A percentile compares a stretch with the other conserved stretches of the same genome.
Conservation (phyloP, 805 yeast genomes). For the Saturnispora besseyi region DNA sequence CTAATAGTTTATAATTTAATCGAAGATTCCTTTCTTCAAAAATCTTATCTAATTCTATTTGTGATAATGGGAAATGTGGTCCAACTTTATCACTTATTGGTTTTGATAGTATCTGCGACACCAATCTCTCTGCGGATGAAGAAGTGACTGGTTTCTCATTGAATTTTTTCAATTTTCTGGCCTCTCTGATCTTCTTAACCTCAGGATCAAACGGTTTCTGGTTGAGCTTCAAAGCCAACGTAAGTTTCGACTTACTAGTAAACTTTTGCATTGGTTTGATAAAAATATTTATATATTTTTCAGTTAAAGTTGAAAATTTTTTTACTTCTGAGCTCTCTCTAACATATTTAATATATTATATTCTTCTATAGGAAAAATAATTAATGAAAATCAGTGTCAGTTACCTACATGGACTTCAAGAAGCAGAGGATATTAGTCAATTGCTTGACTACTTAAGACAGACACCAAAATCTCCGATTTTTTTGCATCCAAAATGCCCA, state of each 20-base stretch:
- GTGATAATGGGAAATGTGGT: slow-evolving; percentile 20
- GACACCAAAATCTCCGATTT: slow-evolving; percentile 1
- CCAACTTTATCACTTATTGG: slow-evolving; percentile 18
- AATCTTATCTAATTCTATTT: slow-evolving; percentile 21
- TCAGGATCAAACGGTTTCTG: slow-evolving; percentile 10
- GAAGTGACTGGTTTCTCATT: slow-evolving; percentile 19
- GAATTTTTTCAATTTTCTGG: slow-evolving; percentile 13
- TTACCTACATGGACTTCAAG: background rate
- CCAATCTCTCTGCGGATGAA: slow-evolving; percentile 22
- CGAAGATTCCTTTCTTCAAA: slow-evolving; percentile 29
- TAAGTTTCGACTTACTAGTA: slow-evolving; percentile 3
- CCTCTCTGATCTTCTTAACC: background rate
- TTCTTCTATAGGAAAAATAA: background rate
- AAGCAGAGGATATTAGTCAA: background rate
- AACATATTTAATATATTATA: background rate
- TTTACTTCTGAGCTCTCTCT: background rate
- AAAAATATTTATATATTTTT: background rate
- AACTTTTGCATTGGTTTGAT: background rate
- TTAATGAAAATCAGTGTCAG: background rate
- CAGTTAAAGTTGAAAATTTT: background rate
- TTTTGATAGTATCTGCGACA: slow-evolving; percentile 16
- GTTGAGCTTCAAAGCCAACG: slow-evolving; percentile 2
- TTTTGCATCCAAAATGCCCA: slow-evolving; percentile 2
- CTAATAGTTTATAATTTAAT: slow-evolving; percentile 45
- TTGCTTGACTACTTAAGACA: background rate